Evolutionary conservation across 805 yeast species (phyloP), one percentile per base, ranked within the genome.

Genomic region (Cyberlindnera mrakii): DNA sequence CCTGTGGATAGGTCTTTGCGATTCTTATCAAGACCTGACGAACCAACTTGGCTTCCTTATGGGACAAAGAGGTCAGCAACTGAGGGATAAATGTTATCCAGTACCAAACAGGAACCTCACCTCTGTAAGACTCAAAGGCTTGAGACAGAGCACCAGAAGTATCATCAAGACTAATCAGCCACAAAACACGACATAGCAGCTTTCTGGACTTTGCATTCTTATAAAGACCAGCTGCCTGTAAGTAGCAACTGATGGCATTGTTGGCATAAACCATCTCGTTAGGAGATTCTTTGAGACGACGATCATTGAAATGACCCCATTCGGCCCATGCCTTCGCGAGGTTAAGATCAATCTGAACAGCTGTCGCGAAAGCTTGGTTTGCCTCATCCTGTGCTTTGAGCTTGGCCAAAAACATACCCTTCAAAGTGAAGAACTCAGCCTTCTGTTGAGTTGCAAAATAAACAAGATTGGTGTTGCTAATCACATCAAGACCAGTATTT

Each of bases 241-340:
- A 71, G 64, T 90, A 95, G 62, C 99, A 93, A 55, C 95, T 84
- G 38, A 93, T 81, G 3, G 99, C 98, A 62, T 90, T 89, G 49
- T 88, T 84, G 16, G 98, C 99, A 63, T 79, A 82, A 18, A 79
- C 77, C 65, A 85, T 80, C 54, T 87, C 95, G 39, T 70, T 77
- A 1, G 90, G 91, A 47, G 82, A 82, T 51, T 88, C 95, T 51
- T 86, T 85, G 62, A 88, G 81, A 34, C 96, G 72, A 25, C 82
- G 77, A 54, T 93, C 99, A 59, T 90, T 90, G 67, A 88, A 93
- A 60, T 82, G 80, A 47, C 99, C 99, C 99, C 99, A 93, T 61
- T 95, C 97, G 4, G 97, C 98, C 99, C 99, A 93, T 0, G 99
- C 98, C 62, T 93, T 91, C 2, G 98, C 96, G 37, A 93, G 65